A percentile compares a stretch with the other conserved stretches of the same genome.
Conservation (phyloP, 2,329 filamentous ascomycete species). For the Sporothrix dimorphospora region DNA sequence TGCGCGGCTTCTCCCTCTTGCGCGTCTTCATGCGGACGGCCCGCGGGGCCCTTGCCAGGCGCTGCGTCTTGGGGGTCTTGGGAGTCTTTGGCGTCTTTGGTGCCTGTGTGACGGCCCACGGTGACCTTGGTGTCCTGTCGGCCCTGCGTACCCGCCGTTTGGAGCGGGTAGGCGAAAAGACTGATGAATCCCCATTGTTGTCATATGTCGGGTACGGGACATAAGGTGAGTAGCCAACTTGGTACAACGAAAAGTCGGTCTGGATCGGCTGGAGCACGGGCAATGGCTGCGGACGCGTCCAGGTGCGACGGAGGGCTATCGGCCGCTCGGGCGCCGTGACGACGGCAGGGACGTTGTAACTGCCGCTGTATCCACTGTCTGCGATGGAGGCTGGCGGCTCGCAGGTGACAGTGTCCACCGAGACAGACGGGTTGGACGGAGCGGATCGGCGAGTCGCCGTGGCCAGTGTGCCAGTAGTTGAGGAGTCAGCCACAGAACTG, state of each 20-base stretch:
- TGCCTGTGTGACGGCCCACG: background rate
- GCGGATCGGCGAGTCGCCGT: background rate
- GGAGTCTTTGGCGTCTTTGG: conserved; percentile 7
- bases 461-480: background rate
- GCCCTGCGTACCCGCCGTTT: background rate
- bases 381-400: background rate
- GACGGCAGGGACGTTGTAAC: background rate
- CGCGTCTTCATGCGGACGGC: conserved; percentile 10
- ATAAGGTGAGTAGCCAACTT: background rate
- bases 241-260: conserved; percentile 2
- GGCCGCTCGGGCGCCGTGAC: background rate
- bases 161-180: background rate
- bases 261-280: conserved; percentile 12
- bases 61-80: background rate
- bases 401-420: background rate
- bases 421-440: background rate
- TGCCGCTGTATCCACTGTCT: background rate
- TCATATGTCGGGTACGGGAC: background rate
- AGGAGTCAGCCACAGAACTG: background rate
- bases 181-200: background rate
- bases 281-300: background rate
- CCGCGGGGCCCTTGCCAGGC: background rate
- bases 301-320: conserved; percentile 10
- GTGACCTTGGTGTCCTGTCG: background rate
- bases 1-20: background rate